A percentile compares a stretch with the other conserved stretches of the same genome.
Conservation (phyloP, 2,329 filamentous ascomycete genomes). For the Graphiopsis chlorocephala region DNA sequence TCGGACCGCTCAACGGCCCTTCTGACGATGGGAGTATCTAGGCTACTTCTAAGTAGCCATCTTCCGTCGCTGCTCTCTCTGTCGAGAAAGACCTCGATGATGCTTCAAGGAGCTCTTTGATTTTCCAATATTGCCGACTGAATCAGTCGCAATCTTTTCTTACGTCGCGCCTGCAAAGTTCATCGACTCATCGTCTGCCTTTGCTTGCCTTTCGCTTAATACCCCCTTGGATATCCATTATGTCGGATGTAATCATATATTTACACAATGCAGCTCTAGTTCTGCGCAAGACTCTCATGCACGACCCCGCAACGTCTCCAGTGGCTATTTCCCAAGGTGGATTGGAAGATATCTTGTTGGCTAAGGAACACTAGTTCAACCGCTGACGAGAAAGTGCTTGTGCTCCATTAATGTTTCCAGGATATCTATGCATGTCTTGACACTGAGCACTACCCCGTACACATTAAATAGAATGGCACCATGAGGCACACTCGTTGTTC, state of each 20-base stretch:
- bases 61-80: neutral
- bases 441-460: too few species aligned
- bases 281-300: neutral
- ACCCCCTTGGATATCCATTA: neutral
- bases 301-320: neutral
- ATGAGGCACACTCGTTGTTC: neutral
- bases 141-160: neutral
- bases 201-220: neutral
- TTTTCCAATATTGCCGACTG: neutral
- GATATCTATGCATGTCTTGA: too few species aligned
- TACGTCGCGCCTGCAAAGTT: neutral
- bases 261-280: neutral
- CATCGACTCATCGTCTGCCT: neutral
- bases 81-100: neutral
- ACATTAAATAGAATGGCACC: too few species aligned
- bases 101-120: neutral
- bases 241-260: neutral
- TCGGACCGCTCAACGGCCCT: constrained; percentile 1
- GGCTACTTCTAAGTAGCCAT: neutral
- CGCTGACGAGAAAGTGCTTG: neutral
- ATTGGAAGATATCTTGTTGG: neutral
- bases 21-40: neutral
- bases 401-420: too few species aligned
- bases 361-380: neutral
- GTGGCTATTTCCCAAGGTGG: neutral